Conservation (phyloP, 805 yeast genomes). For the Cephaloascus fragrans region DNA sequence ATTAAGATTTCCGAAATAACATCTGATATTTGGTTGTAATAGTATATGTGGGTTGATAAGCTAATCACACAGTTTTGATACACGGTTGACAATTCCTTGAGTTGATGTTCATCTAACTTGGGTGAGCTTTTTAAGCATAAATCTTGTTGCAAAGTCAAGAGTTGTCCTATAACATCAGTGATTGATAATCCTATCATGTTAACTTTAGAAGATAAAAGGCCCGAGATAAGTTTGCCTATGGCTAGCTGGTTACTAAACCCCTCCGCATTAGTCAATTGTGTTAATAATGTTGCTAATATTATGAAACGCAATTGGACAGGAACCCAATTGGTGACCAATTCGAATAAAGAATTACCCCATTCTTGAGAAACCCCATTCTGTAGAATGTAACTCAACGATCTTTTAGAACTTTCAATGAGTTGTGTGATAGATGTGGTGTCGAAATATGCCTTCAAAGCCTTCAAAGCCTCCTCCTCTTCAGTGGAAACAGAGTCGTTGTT, state of each 20-base stretch:
- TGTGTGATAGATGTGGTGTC: slow-evolving; percentile 55
- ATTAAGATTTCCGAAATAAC: slow-evolving; percentile 60
- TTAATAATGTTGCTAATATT: slow-evolving; percentile 36
- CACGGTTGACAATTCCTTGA: slow-evolving; percentile 22
- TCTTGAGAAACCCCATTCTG: slow-evolving; percentile 14
- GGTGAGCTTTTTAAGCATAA: slow-evolving; percentile 1
- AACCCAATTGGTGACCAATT: slow-evolving; percentile 62
- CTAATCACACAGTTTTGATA: slow-evolving; percentile 56
- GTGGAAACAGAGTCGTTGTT: background rate
- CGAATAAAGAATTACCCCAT: slow-evolving; percentile 54
- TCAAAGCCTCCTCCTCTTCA: slow-evolving; percentile 5
- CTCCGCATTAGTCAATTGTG: slow-evolving; percentile 11
- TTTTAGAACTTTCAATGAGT: slow-evolving; percentile 44
- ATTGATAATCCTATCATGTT: slow-evolving; percentile 84
- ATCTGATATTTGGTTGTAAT: slow-evolving; percentile 79
- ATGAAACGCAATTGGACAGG: slow-evolving; percentile 74
- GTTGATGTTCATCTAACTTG: slow-evolving; percentile 7
- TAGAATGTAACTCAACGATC: slow-evolving; percentile 37
- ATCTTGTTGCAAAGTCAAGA: slow-evolving; percentile 38
- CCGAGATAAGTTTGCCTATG: slow-evolving; percentile 37
- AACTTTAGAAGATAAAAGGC: slow-evolving; percentile 64
- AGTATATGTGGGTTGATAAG: slow-evolving; percentile 69
- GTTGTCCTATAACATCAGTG: slow-evolving; percentile 59
- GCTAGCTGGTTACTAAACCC: slow-evolving; percentile 20
- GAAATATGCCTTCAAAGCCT: slow-evolving; percentile 50